A percentile compares a stretch with the other conserved stretches of the same genome.
Conservation (phyloP, 257 asterid species). For the Primulina eburnea region DNA sequence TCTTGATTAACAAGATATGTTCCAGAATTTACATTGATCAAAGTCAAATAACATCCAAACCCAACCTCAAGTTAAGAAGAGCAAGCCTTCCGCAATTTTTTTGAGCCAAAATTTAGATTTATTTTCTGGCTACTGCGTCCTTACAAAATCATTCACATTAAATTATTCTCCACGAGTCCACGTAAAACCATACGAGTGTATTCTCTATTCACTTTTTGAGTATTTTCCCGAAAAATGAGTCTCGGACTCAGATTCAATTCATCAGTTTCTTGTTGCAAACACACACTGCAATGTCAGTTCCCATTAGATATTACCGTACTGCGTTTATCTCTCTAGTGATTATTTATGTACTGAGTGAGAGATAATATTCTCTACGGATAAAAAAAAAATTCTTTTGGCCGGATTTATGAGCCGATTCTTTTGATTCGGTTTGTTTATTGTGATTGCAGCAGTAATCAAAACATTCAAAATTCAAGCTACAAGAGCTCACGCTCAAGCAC, state of each 20-base stretch:
- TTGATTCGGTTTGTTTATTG: too few relatives aligned
- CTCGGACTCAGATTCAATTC: background rate
- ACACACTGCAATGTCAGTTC: background rate
- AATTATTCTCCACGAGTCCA: background rate
- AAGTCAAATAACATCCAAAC: background rate
- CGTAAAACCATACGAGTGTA: background rate
- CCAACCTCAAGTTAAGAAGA: constrained; percentile 1
- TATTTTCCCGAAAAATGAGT: too few relatives aligned
- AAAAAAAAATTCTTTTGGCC: too few relatives aligned
- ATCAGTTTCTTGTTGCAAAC: background rate
- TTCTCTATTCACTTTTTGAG: background rate
- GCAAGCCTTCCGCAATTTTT: background rate
- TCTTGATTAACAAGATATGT: background rate
- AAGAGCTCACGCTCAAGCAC: background rate
- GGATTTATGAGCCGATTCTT: background rate
- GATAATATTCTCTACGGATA: background rate
- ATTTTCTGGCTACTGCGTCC: background rate
- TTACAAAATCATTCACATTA: background rate
- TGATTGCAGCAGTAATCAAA: background rate
- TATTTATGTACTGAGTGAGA: background rate
- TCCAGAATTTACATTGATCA: background rate
- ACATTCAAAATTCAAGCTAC: background rate
- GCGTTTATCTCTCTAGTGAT: background rate
- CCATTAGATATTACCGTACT: background rate
- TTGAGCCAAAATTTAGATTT: background rate